phyloP scores from a whole-genome alignment of 345 rosid genomes.

The Syzygium grande region DNA sequence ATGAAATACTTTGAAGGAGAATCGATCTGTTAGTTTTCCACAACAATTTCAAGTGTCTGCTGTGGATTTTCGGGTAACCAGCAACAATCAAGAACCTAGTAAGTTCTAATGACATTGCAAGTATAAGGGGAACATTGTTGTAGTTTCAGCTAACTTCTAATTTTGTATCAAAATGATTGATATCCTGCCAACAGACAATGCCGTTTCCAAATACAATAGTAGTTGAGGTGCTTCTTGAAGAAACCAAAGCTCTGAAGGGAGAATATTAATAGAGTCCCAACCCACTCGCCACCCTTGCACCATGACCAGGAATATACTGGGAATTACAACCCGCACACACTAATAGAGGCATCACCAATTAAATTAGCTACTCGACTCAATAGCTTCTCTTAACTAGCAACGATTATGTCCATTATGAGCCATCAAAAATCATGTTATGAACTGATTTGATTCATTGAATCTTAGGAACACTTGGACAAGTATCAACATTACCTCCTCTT shows the following conservation, averaged over 20 bases:
- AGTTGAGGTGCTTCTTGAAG: not conserved
- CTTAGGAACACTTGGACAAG: not conserved
- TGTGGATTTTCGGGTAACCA: not conserved
- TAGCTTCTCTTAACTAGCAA: not conserved
- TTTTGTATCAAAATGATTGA: not conserved
- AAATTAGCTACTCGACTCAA: not conserved
- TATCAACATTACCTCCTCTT: conserved; percentile 42
- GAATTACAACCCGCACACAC: not conserved
- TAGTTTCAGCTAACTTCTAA: not conserved
- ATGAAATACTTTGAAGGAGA: not conserved
- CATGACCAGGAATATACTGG: not conserved
- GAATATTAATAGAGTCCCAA: not conserved
- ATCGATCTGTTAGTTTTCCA: not conserved
- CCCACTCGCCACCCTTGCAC: not conserved
- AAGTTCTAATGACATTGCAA: not conserved
- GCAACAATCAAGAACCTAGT: not conserved
- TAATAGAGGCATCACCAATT: not conserved
- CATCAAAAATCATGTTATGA: not conserved
- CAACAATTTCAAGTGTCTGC: not conserved
- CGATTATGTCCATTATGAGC: not conserved
- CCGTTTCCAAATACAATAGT: not conserved
- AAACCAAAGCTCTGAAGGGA: not conserved
- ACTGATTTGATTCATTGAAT: not conserved
- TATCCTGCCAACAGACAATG: not conserved
- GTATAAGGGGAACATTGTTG: not conserved